These are phyloP conservation scores for Penicillium freii DNA, from an alignment of 2,329 filamentous ascomycete genomes.

Conservation along the genomic window DNA sequence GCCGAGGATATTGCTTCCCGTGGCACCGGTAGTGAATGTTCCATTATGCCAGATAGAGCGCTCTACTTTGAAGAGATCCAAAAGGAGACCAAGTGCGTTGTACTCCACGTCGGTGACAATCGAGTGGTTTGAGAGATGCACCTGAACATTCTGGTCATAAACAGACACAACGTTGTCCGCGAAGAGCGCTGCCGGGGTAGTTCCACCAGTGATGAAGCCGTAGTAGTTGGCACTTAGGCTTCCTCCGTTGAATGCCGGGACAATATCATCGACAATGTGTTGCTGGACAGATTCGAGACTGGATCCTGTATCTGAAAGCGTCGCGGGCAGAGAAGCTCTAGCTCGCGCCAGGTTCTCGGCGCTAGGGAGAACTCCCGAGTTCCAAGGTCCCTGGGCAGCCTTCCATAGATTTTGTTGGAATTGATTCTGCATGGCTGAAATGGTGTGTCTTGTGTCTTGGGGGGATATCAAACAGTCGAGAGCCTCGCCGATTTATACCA, in stretches of 20 bases:
- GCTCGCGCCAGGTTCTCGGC: slow-evolving; percentile 30
- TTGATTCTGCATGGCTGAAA: slow-evolving; percentile 16
- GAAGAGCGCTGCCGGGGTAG: slow-evolving; percentile 72
- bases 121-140: slow-evolving; percentile 75
- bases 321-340: slow-evolving; percentile 33
- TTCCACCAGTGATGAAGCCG: slow-evolving; percentile 83
- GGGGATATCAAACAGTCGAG: background rate
- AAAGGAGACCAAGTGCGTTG: slow-evolving; percentile 66
- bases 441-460: background rate
- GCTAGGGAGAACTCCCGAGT: slow-evolving; percentile 34
- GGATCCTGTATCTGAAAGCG: slow-evolving; percentile 30
- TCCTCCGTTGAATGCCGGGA: slow-evolving; percentile 62
- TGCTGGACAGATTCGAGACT: slow-evolving; percentile 33
- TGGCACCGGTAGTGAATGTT: slow-evolving; percentile 75
- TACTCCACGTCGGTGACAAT: slow-evolving; percentile 75
- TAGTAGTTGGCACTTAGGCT: slow-evolving; percentile 70
- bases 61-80: slow-evolving; percentile 63
- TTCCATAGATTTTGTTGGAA: slow-evolving; percentile 33
- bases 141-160: slow-evolving; percentile 79
- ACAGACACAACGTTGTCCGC: slow-evolving; percentile 81
- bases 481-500: slow-evolving; percentile 7
- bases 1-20: slow-evolving; percentile 64
- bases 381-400: slow-evolving; percentile 29
- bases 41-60: slow-evolving; percentile 63
- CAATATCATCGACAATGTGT: slow-evolving; percentile 44